phyloP scores from a whole-genome alignment of 805 yeast species.

The Starmera dryadoides region DNA sequence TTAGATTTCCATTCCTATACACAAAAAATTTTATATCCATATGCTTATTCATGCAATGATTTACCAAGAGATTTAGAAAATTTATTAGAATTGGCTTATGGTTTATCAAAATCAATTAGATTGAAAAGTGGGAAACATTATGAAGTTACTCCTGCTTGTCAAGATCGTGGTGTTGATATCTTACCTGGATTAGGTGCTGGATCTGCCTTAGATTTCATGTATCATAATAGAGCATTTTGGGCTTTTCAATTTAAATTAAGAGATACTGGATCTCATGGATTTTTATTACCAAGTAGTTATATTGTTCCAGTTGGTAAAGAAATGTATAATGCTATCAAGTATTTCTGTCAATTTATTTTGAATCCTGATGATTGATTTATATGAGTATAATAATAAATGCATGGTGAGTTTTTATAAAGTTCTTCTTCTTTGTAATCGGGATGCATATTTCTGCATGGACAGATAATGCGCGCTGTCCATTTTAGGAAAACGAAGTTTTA shows the following conservation, averaged over 20 bases:
- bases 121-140: slow-evolving; percentile 56
- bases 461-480: no score
- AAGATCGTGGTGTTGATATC: slow-evolving; percentile 69
- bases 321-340: slow-evolving; percentile 57
- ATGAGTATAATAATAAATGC: no score
- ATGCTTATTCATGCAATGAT: slow-evolving; percentile 69
- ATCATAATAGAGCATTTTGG: slow-evolving; percentile 74
- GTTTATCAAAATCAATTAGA: slow-evolving; percentile 68
- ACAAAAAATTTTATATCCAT: slow-evolving; percentile 77
- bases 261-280: slow-evolving; percentile 80
- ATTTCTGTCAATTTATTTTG: slow-evolving; percentile 46
- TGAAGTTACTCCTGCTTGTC: slow-evolving; percentile 69
- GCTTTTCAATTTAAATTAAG: slow-evolving; percentile 78
- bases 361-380: not conserved
- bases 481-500: no score
- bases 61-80: slow-evolving; percentile 77
- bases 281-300: slow-evolving; percentile 61
- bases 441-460: no score
- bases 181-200: slow-evolving; percentile 75
- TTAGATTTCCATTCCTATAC: slow-evolving; percentile 82
- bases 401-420: no score
- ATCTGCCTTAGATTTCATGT: slow-evolving; percentile 76
- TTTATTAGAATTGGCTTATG: slow-evolving; percentile 73
- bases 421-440: no score
- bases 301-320: slow-evolving; percentile 77